phyloP scores from a whole-genome alignment of 352 stramenopile species.

The Aphanomyces euteiches region DNA sequence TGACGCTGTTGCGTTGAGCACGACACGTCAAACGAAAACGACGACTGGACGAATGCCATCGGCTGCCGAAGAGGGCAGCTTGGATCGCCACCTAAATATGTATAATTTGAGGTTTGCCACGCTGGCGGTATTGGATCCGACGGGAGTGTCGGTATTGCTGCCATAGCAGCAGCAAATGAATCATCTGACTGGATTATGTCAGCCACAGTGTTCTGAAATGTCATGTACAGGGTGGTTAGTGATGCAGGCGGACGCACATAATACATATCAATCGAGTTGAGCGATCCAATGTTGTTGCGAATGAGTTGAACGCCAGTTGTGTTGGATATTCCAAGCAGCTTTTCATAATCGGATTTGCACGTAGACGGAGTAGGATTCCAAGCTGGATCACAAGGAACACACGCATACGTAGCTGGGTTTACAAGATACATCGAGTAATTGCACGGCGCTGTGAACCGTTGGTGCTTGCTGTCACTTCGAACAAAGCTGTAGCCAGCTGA shows the following conservation, averaged over 20 bases:
- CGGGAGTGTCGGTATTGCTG: too few species aligned
- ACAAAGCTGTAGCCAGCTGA: background rate
- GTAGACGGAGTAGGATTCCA: background rate
- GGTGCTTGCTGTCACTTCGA: background rate
- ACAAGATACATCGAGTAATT: background rate
- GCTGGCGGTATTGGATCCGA: background rate
- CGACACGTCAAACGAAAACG: background rate
- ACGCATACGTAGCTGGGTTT: background rate
- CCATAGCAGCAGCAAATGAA: too few species aligned
- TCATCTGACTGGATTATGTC: too few species aligned
- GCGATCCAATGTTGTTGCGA: conserved; percentile 1
- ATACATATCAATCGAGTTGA: conserved; percentile 22
- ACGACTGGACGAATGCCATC: background rate
- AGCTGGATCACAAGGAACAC: conserved; percentile 1
- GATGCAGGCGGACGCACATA: background rate
- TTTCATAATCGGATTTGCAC: background rate
- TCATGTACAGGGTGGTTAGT: too few species aligned
- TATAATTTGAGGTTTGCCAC: background rate
- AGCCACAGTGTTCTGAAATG: too few species aligned
- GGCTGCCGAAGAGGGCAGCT: background rate
- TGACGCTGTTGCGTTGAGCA: too few species aligned
- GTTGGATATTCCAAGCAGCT: background rate
- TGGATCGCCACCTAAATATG: background rate
- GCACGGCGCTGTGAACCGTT: background rate
- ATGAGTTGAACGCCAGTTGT: background rate